Conservation (phyloP, 176 grass and related monocot species). For the Pharus latifolius region DNA sequence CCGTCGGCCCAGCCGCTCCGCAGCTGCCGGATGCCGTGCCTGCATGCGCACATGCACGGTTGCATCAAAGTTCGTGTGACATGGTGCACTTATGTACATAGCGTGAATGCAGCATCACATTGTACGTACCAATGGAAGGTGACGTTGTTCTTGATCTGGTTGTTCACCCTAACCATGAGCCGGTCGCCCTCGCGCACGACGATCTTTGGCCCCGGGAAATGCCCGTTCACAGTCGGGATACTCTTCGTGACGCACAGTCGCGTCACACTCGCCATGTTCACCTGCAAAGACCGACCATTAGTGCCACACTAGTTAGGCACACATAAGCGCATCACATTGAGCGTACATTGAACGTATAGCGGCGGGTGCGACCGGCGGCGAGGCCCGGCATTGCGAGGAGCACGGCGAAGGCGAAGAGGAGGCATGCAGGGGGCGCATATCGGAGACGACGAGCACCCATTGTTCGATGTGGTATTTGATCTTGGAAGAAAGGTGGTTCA, state of each 20-base stretch:
- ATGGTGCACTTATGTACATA: too few species aligned
- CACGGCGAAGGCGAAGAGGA: conserved; percentile 10
- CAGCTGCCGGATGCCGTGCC: conserved; percentile 50
- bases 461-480: neutral
- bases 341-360: conserved; percentile 41
- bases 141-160: conserved; percentile 48
- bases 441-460: conserved; percentile 12
- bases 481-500: neutral
- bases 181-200: conserved; percentile 51
- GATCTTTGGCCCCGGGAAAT: conserved; percentile 47
- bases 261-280: conserved; percentile 55
- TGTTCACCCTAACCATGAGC: conserved; percentile 31
- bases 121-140: conserved; percentile 53
- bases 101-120: too few species aligned
- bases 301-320: too few species aligned
- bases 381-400: conserved; percentile 19
- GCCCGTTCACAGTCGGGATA: conserved; percentile 55
- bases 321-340: too few species aligned
- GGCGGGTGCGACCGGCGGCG: conserved; percentile 27
- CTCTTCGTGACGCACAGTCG: conserved; percentile 63
- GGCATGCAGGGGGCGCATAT: conserved; percentile 21
- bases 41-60: neutral
- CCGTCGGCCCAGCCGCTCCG: conserved; percentile 57
- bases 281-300: conserved; percentile 11
- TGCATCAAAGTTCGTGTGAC: neutral